Percentiles rank a stretch among this genome's conserved stretches.
phyloP scores from a whole-genome alignment of 169 alveolate genomes.

The Plasmodium gaboni region DNA sequence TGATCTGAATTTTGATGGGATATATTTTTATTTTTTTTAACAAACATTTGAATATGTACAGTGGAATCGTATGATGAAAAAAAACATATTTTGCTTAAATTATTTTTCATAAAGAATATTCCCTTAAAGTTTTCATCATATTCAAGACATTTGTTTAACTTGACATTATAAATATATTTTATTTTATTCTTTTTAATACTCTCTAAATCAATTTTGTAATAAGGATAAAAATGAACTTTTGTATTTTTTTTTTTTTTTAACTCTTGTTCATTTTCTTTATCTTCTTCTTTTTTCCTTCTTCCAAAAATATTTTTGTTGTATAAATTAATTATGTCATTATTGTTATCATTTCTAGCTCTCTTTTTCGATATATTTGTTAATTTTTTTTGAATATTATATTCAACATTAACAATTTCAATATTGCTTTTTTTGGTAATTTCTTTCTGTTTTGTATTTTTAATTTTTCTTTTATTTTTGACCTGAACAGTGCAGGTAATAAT shows the following conservation, averaged over 20 bases:
- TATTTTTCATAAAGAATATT: conserved; percentile 48
- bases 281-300: conserved; percentile 17
- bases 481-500: conserved; percentile 19
- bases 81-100: conserved; percentile 22
- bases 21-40: conserved; percentile 14
- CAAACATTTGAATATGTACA: conserved; percentile 42
- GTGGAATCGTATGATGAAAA: conserved; percentile 36
- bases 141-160: conserved; percentile 32
- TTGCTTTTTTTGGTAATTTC: conserved; percentile 3
- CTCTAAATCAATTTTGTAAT: conserved; percentile 17
- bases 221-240: conserved; percentile 8
- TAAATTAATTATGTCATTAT: neutral
- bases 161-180: conserved; percentile 52
- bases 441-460: neutral
- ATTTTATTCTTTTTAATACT: conserved; percentile 65
- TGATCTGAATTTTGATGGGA: neutral
- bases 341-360: neutral
- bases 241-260: too few species aligned
- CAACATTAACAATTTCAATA: neutral
- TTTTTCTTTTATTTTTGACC: conserved; percentile 32
- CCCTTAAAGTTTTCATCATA: conserved; percentile 44
- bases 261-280: neutral
- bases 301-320: neutral
- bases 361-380: conserved; percentile 12
- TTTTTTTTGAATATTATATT: neutral